These are phyloP conservation scores for Dianthus caryophyllus DNA, from an alignment of 148 eudicot species.

Conservation along the genomic window DNA sequence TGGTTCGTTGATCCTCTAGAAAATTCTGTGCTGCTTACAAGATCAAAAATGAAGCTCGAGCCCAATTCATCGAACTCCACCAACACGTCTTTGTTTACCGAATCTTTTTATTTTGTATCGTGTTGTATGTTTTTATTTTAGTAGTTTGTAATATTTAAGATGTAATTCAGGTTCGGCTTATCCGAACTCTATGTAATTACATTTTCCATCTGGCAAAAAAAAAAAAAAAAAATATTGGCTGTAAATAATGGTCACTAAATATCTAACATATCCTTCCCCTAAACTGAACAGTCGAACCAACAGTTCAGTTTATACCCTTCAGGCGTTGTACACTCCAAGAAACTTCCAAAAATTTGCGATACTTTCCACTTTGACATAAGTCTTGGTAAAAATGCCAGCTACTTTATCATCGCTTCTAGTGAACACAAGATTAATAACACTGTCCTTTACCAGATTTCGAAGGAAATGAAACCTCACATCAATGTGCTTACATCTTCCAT, in stretches of 20 bases:
- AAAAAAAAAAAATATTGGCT: too few relatives aligned
- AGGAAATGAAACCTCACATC: slow-evolving; percentile 19
- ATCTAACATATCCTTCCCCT: slow-evolving; percentile 9
- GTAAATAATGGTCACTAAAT: background rate
- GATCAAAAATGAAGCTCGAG: too few relatives aligned
- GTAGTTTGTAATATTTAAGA: too few relatives aligned
- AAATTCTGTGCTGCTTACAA: too few relatives aligned
- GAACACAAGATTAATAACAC: background rate
- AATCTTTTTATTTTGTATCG: too few relatives aligned
- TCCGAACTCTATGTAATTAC: too few relatives aligned
- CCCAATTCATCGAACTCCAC: too few relatives aligned
- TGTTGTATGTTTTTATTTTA: too few relatives aligned
- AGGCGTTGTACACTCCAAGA: slow-evolving; percentile 14
- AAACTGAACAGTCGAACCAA: slow-evolving; percentile 11
- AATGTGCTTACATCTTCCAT: slow-evolving; percentile 20
- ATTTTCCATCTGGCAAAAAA: too few relatives aligned
- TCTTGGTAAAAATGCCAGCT: slow-evolving; percentile 10
- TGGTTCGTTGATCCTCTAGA: too few relatives aligned
- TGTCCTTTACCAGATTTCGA: background rate
- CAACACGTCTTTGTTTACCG: too few relatives aligned
- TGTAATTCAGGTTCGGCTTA: too few relatives aligned
- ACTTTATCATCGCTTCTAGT: slow-evolving; percentile 11
- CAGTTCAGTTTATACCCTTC: slow-evolving; percentile 6
- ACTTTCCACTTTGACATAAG: background rate
- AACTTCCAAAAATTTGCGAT: slow-evolving; percentile 6